A percentile compares a stretch with the other conserved stretches of the same genome.
phyloP scores from a whole-genome alignment of 2,329 filamentous ascomycete species.

The Fusarium nodosum region DNA sequence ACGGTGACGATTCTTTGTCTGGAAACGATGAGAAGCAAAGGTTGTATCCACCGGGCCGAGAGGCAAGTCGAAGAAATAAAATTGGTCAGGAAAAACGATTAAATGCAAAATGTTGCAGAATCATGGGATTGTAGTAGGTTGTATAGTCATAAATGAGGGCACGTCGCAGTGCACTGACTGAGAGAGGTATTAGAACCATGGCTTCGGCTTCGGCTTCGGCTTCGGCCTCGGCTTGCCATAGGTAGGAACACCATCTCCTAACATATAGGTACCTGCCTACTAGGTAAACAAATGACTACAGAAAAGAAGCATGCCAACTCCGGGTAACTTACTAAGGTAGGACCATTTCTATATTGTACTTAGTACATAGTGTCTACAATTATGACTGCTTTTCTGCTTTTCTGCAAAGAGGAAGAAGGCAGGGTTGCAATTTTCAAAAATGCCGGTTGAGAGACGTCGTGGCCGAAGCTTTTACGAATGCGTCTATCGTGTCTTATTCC shows the following conservation, averaged over 20 bases:
- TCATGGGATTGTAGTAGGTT: not conserved
- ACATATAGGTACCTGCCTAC: not conserved
- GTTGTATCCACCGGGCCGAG: not conserved
- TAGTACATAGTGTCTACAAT: not conserved
- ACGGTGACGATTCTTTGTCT: not conserved
- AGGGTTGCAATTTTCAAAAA: not conserved
- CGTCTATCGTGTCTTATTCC: too few species aligned
- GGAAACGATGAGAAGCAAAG: not conserved
- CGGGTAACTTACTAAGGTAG: not conserved
- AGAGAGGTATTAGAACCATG: not conserved
- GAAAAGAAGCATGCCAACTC: not conserved
- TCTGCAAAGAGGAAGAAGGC: not conserved
- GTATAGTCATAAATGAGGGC: not conserved
- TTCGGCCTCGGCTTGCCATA: conserved; percentile 18
- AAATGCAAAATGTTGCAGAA: not conserved
- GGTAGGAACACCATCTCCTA: not conserved
- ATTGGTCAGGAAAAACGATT: too few species aligned
- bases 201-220: conserved; percentile 34
- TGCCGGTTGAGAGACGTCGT: too few species aligned
- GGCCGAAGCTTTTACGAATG: too few species aligned
- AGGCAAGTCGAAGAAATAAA: too few species aligned
- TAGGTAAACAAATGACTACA: not conserved
- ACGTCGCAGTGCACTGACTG: too few species aligned
- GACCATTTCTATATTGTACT: not conserved
- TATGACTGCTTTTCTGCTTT: not conserved